phyloP scores from a whole-genome alignment of 176 grass and related monocot species.

The Eleusine coracana region DNA sequence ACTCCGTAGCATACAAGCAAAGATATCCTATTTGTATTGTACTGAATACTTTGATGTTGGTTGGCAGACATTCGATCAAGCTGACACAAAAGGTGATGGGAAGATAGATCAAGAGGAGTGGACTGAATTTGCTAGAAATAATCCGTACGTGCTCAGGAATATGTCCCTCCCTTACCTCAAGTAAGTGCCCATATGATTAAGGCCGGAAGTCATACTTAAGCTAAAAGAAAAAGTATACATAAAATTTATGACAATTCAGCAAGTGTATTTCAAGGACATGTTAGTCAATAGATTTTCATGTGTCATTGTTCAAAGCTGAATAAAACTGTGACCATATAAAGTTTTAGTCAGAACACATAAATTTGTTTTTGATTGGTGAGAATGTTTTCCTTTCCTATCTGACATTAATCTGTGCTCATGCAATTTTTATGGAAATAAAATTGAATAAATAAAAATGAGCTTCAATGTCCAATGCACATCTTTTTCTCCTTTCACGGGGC shows the following conservation, averaged over 20 bases:
- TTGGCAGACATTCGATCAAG: conserved; percentile 51
- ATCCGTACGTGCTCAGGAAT: conserved; percentile 48
- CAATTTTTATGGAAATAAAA: not conserved
- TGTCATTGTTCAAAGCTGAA: conserved; percentile 5
- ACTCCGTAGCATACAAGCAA: not conserved
- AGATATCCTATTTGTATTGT: not conserved
- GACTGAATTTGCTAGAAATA: conserved; percentile 40
- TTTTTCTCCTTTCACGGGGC: not conserved
- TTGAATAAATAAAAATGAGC: not conserved
- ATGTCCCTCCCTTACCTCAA: conserved; percentile 60
- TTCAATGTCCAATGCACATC: not conserved
- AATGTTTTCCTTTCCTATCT: not conserved
- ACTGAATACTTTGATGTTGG: conserved; percentile 26
- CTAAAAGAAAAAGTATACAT: not conserved
- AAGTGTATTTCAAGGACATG: not conserved
- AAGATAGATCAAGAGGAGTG: conserved; percentile 55
- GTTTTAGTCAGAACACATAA: not conserved
- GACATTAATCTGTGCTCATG: not conserved
- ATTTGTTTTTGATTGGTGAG: not conserved
- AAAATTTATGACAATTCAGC: not conserved
- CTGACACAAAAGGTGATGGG: conserved; percentile 49
- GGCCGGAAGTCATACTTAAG: not conserved
- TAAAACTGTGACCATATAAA: conserved; percentile 2
- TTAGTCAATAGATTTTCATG: not conserved
- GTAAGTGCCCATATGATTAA: conserved; percentile 12